A percentile compares a stretch with the other conserved stretches of the same genome.
Conservation (phyloP, 164 flowering plant genomes). For the Vitis cinerea region DNA sequence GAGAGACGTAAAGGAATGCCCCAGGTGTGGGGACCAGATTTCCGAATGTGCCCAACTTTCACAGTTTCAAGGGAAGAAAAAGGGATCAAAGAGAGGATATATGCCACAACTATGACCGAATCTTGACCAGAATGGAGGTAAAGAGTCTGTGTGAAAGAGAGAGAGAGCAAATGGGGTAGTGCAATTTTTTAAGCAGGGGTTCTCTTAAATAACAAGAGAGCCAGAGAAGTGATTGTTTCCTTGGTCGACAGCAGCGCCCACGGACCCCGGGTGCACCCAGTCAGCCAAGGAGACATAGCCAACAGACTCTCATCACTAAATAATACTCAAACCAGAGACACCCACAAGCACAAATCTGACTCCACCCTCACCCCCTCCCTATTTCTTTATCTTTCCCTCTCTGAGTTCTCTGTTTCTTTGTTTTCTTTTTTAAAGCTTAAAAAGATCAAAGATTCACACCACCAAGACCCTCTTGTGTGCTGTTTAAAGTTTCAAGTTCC, state of each 20-base stretch:
- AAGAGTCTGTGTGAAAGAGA: conserved; percentile 25
- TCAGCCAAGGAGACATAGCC: conserved; percentile 73
- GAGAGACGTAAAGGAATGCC: conserved; percentile 20
- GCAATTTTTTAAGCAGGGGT: conserved; percentile 32
- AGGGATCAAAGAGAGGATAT: conserved; percentile 39
- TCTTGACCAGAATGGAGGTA: conserved; percentile 52
- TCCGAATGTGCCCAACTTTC: conserved; percentile 32
- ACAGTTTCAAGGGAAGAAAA: conserved; percentile 30
- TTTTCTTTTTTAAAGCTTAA: conserved; percentile 16
- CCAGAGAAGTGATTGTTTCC: conserved; percentile 64
- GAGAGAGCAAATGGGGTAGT: conserved; percentile 26
- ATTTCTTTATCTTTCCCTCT: conserved; percentile 29
- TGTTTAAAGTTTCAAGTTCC: conserved; percentile 49
- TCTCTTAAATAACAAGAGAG: conserved; percentile 57
- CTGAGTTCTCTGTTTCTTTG: conserved; percentile 28
- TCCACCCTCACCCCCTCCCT: conserved; percentile 24
- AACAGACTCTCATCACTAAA: conserved; percentile 52
- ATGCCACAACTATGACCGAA: conserved; percentile 41
- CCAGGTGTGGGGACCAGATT: conserved; percentile 40
- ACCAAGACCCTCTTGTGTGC: conserved; percentile 14
- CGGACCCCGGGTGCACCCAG: conserved; percentile 55
- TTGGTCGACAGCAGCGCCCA: conserved; percentile 73
- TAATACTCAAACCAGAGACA: conserved; percentile 41
- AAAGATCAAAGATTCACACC: conserved; percentile 22
- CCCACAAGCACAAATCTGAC: conserved; percentile 66